Base-by-base conservation (phyloP, 139 green algal species). In the Micromonas commoda region DNA sequence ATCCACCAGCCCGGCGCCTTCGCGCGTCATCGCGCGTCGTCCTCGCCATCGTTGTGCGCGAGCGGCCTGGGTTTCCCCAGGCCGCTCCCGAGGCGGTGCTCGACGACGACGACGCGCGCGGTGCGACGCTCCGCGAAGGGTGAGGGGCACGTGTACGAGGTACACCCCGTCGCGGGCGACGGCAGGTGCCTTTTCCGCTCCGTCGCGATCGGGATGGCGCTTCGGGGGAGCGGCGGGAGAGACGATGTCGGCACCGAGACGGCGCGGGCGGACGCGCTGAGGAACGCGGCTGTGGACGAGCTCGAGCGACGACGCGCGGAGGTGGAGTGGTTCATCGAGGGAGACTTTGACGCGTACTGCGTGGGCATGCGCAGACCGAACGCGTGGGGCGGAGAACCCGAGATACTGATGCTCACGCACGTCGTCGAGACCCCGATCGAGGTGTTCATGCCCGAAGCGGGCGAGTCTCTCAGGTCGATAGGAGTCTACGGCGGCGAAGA, bases 291-390 rank as follows among this genome's bases (percentile, higher is more conserved):
- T 57, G 23, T 73, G 2, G 2, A 63, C 29, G 74, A 80, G 23
- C 31, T 80, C 4, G 21, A 61, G 1, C 21, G 26, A 29, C 24
- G 74, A 73, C 34, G 74, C 33, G 74, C 72, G 6, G 74, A 80
- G 13, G n/a, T 51, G 21, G 57, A 71, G 57, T 77, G 83, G 83
- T 83, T 81, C 51, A 68, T 87, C 26, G 83, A 87, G 38, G 83
- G 83, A 53, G 75, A 87, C 54, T 87, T 87, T 31, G 83, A 87
- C 2, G 29, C 32, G 6, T 87, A 87, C 38, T 69, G 82, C 23
- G 29, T 19, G 19, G 23, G 37, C 51, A 87, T 87, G 69, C 74
- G 64, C 4, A 32, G 54, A 24, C 76, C 83, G 2, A 24, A 73
- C 23, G 64, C 67, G 4, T 87, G 83, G 83, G 83, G 83, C 24